Conservation (phyloP, 1,139 yeast species). For the Suhomyces bokatorum region DNA sequence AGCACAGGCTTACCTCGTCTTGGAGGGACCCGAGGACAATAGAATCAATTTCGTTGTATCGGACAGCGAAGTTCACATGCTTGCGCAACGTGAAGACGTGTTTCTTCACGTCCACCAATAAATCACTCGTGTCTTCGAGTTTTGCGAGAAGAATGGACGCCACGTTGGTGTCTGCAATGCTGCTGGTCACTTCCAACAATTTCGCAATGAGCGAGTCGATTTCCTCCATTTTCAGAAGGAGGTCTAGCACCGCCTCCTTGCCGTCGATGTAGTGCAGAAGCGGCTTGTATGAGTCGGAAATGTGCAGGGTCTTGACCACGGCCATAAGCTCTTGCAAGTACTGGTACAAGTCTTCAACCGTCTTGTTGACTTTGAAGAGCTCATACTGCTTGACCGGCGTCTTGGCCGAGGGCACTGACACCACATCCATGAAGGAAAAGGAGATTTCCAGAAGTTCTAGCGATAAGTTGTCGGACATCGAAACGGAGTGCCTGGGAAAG, state of each 20-base stretch:
- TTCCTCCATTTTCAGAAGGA: slow-evolving; percentile 38
- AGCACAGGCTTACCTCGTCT: slow-evolving; percentile 41
- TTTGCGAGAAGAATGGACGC: slow-evolving; percentile 20
- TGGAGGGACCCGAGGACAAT: slow-evolving; percentile 53
- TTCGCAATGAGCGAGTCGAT: slow-evolving; percentile 51
- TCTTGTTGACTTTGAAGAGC: slow-evolving; percentile 30
- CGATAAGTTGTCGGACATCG: slow-evolving; percentile 6
- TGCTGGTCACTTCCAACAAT: slow-evolving; percentile 28
- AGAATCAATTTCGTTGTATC: slow-evolving; percentile 57
- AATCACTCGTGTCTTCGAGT: slow-evolving; percentile 40
- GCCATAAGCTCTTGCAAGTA: slow-evolving; percentile 25
- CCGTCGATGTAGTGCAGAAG: slow-evolving; percentile 55
- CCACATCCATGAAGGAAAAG: slow-evolving; percentile 35
- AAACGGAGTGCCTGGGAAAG: background rate
- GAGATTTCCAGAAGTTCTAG: slow-evolving; percentile 8
- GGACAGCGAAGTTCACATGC: slow-evolving; percentile 54
- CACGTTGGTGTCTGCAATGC: slow-evolving; percentile 32
- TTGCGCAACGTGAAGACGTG: slow-evolving; percentile 38
- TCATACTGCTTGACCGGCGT: slow-evolving; percentile 31
- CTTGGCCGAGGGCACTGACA: slow-evolving; percentile 23
- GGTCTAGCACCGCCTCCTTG: slow-evolving; percentile 38
- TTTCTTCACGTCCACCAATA: slow-evolving; percentile 43
- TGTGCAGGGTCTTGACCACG: slow-evolving; percentile 2
- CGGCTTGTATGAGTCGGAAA: slow-evolving; percentile 6
- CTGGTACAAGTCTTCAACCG: slow-evolving; percentile 32